These are phyloP conservation scores for Aspergillus hancockii DNA, from an alignment of 495 filamentous ascomycete species.

Conservation along the genomic window DNA sequence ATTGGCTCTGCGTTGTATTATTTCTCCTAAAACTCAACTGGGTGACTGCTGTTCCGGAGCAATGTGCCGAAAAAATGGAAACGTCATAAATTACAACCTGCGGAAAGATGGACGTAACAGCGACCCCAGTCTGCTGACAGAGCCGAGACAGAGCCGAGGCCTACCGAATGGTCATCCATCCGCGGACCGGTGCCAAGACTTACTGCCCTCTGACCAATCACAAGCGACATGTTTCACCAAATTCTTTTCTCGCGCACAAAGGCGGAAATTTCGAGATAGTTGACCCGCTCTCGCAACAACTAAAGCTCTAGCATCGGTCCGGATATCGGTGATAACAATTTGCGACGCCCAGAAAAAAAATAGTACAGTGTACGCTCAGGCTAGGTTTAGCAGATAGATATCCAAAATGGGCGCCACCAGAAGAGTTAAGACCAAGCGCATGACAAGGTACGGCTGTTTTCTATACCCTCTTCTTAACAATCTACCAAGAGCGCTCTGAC, in stretches of 20 bases:
- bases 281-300: conserved; percentile 35
- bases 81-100: conserved; percentile 45
- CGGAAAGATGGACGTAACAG: conserved; percentile 21
- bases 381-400: conserved; percentile 23
- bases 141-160: conserved; percentile 50
- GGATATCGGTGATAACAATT: conserved; percentile 45
- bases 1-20: conserved; percentile 15
- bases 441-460: conserved; percentile 50
- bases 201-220: conserved; percentile 34
- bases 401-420: conserved; percentile 56
- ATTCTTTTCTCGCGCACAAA: conserved; percentile 29
- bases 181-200: conserved; percentile 50
- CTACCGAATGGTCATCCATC: conserved; percentile 56
- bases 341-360: conserved; percentile 24
- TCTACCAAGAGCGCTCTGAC: background rate
- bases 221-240: conserved; percentile 29
- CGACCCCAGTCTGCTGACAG: conserved; percentile 27
- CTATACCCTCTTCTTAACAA: conserved; percentile 1
- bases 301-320: conserved; percentile 33
- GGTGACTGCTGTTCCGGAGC: conserved; percentile 23
- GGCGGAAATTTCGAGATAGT: conserved; percentile 31
- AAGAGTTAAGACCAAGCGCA: conserved; percentile 59
- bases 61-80: conserved; percentile 34
- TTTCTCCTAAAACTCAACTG: conserved; percentile 23
- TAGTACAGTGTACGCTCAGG: background rate